phyloP scores from a whole-genome alignment of 2,329 filamentous ascomycete genomes.

The Didymella glomerata region DNA sequence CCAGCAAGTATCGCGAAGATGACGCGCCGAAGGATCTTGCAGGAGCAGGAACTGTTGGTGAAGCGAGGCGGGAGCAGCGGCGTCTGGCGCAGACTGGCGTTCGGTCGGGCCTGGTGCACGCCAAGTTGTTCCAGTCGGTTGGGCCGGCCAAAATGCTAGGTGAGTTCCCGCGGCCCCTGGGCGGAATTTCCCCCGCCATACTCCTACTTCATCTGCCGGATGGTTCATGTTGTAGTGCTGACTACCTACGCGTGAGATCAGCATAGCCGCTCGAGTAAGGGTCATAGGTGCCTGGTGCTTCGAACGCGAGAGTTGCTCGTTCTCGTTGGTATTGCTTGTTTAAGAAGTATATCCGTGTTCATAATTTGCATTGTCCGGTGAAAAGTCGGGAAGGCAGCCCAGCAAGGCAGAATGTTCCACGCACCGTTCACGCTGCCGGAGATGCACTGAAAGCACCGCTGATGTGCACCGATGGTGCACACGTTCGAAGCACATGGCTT shows the following conservation, averaged over 20 bases:
- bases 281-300: not conserved
- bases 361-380: not conserved
- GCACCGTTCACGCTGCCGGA: slow-evolving; percentile 4
- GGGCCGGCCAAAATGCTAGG: slow-evolving; percentile 11
- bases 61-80: slow-evolving; percentile 21
- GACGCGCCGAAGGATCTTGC: slow-evolving; percentile 22
- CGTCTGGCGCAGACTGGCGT: slow-evolving; percentile 11
- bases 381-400: not conserved
- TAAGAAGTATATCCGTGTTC: slow-evolving; percentile 3
- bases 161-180: slow-evolving; percentile 6
- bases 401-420: slow-evolving; percentile 1
- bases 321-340: slow-evolving; percentile 4
- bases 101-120: slow-evolving; percentile 12
- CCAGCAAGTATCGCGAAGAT: slow-evolving; percentile 18
- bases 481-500: slow-evolving; percentile 8
- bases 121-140: slow-evolving; percentile 8
- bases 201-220: not conserved
- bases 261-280: slow-evolving; percentile 8
- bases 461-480: slow-evolving; percentile 10
- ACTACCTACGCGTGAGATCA: slow-evolving; percentile 4
- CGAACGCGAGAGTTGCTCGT: slow-evolving; percentile 7
- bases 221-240: slow-evolving; percentile 17
- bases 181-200: slow-evolving; percentile 3
- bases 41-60: slow-evolving; percentile 15
- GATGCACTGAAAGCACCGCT: not conserved